Conservation (phyloP, 2,329 filamentous ascomycete species). For the Paecilomyces fulvus region DNA sequence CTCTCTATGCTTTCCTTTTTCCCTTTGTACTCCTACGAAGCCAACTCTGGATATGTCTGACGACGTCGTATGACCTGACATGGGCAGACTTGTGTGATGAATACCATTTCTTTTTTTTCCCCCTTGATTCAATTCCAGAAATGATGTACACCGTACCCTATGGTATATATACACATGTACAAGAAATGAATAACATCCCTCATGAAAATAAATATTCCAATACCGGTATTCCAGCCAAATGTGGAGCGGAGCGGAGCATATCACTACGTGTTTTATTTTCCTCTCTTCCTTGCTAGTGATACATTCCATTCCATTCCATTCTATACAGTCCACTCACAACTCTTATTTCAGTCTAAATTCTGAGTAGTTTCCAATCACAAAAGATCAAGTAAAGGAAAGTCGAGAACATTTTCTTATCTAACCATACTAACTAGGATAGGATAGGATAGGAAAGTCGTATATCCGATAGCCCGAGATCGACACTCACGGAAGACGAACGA, state of each 20-base stretch:
- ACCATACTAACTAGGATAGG: not conserved
- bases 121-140: not conserved
- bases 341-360: no score
- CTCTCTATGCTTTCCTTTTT: not conserved
- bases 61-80: not conserved
- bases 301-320: no score
- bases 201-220: not conserved
- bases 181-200: not conserved
- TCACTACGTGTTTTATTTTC: not conserved
- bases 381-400: no score
- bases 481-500: not conserved
- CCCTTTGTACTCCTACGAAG: not conserved
- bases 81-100: not conserved
- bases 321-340: no score
- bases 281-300: no score
- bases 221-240: not conserved
- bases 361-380: no score
- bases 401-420: no score
- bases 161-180: no score
- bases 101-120: not conserved
- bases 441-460: not conserved
- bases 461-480: not conserved
- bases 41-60: not conserved
- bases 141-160: no score
- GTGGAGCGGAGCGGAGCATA: not conserved